Evolutionary conservation across 2,329 filamentous ascomycete genomes (phyloP).

Genomic region (Aspergillus bombycis): DNA sequence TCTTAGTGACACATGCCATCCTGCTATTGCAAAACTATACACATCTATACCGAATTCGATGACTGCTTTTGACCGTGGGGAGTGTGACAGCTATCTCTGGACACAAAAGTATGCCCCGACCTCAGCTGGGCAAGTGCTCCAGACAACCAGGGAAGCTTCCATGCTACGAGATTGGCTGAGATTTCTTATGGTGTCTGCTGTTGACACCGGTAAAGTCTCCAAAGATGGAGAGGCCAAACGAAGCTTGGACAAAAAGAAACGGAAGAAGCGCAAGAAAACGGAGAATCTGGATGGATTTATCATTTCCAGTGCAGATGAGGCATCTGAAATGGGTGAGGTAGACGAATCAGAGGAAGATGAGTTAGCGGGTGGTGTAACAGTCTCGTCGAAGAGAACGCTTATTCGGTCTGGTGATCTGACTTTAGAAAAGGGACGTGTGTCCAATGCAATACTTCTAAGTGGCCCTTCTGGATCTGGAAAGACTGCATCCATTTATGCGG

Average conservation of each 20-base stretch:
- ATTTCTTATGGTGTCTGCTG: constrained; percentile 73
- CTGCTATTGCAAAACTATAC: constrained; percentile 64
- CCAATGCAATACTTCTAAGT: constrained; percentile 83
- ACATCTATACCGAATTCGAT: constrained; percentile 62
- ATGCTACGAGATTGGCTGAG: constrained; percentile 81
- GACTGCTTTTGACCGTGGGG: constrained; percentile 78
- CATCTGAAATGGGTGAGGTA: constrained; percentile 69
- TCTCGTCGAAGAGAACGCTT: constrained; percentile 42
- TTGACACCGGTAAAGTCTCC: constrained; percentile 61
- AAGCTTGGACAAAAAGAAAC: constrained; percentile 33
- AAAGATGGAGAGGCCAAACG: constrained; percentile 34
- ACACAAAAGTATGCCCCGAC: constrained; percentile 80
- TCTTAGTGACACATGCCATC: constrained; percentile 47
- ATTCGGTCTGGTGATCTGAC: constrained; percentile 44
- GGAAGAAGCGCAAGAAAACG: constrained; percentile 67
- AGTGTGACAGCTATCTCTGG: constrained; percentile 76
- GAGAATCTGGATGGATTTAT: constrained; percentile 81
- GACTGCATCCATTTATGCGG: constrained; percentile 87
- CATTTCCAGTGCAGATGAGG: constrained; percentile 76
- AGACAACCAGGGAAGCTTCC: constrained; percentile 69
- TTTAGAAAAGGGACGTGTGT: constrained; percentile 55
- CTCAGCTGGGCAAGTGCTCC: constrained; percentile 72
- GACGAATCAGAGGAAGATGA: constrained; percentile 61
- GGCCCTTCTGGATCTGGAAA: constrained; percentile 91
- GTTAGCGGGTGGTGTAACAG: constrained; percentile 43